Evolutionary conservation across 2,329 filamentous ascomycete genomes (phyloP).

Genomic region (Mollisiaceae sp.): DNA sequence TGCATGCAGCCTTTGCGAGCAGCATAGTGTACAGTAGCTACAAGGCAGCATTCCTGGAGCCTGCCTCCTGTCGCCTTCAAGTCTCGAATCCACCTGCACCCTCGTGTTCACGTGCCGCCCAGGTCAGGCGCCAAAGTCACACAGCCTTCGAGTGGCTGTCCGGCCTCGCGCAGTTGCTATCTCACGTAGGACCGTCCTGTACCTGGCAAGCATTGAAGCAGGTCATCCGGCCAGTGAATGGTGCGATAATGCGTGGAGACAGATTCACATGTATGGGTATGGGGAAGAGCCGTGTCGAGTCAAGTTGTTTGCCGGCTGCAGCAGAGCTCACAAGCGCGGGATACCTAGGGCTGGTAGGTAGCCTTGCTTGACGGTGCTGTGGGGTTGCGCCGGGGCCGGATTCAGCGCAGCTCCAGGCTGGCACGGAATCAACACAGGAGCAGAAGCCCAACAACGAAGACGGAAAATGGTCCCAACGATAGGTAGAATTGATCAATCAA

Average conservation of each 20-base stretch:
- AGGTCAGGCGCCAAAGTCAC: neutral
- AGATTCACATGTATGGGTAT: slow-evolving; percentile 3
- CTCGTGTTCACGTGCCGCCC: neutral
- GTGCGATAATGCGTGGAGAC: slow-evolving; percentile 4
- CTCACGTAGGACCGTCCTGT: neutral
- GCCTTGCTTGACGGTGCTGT: neutral
- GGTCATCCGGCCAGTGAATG: slow-evolving; percentile 8
- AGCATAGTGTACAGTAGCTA: neutral
- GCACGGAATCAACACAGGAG: neutral
- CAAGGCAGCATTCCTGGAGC: slow-evolving; percentile 2
- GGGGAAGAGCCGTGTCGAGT: neutral
- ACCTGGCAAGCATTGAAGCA: slow-evolving; percentile 1
- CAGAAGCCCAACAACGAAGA: neutral
- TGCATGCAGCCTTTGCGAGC: neutral
- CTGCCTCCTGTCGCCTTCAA: neutral
- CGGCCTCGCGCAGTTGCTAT: neutral
- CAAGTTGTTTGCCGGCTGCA: neutral
- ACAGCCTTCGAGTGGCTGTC: neutral
- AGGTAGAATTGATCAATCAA: neutral
- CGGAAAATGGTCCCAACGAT: neutral
- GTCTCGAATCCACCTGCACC: neutral
- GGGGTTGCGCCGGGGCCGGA: slow-evolving; percentile 1
- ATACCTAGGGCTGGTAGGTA: slow-evolving; percentile 1
- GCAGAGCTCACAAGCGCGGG: neutral
- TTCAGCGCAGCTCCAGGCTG: neutral